These are phyloP conservation scores for Xylariales sp. DNA, from an alignment of 2,329 filamentous ascomycete species.

Conservation along the genomic window DNA sequence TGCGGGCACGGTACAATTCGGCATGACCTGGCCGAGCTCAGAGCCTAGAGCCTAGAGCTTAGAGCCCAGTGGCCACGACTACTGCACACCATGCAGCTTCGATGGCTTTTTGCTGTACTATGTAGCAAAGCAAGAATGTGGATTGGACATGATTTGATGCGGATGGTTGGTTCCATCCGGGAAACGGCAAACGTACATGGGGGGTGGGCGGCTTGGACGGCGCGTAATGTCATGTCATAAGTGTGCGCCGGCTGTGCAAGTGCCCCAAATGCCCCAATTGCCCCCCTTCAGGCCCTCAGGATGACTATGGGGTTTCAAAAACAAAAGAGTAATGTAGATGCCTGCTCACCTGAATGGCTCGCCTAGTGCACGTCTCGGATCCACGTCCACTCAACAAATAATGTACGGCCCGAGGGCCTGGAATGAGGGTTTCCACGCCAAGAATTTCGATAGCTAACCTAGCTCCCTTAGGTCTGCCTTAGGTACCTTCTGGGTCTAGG, in stretches of 20 bases:
- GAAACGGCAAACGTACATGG: constrained; percentile 30
- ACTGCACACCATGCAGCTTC: constrained; percentile 1
- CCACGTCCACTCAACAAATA: no score
- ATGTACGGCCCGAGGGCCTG: constrained; percentile 30
- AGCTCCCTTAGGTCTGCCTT: no score
- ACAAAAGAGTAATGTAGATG: constrained; percentile 27
- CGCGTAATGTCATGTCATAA: constrained; percentile 28
- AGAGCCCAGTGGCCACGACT: constrained; percentile 12
- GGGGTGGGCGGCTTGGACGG: constrained; percentile 31
- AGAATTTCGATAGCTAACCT: constrained; percentile 24
- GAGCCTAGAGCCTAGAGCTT: constrained; percentile 12
- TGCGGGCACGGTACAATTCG: constrained; percentile 21
- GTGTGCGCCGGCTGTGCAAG: constrained; percentile 19
- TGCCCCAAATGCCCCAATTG: constrained; percentile 18
- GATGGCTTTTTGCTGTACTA: not conserved
- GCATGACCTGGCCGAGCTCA: constrained; percentile 29
- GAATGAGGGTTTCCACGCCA: constrained; percentile 37
- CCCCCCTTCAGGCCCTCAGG: constrained; percentile 24
- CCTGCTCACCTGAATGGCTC: constrained; percentile 42
- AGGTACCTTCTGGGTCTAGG: no score
- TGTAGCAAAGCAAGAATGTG: constrained; percentile 28
- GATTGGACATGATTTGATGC: constrained; percentile 31
- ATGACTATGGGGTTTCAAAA: constrained; percentile 38
- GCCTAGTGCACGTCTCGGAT: no score
- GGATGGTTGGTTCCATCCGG: constrained; percentile 14